Conservation (phyloP, 2,329 filamentous ascomycete genomes). For the Phialocephala sp. region DNA sequence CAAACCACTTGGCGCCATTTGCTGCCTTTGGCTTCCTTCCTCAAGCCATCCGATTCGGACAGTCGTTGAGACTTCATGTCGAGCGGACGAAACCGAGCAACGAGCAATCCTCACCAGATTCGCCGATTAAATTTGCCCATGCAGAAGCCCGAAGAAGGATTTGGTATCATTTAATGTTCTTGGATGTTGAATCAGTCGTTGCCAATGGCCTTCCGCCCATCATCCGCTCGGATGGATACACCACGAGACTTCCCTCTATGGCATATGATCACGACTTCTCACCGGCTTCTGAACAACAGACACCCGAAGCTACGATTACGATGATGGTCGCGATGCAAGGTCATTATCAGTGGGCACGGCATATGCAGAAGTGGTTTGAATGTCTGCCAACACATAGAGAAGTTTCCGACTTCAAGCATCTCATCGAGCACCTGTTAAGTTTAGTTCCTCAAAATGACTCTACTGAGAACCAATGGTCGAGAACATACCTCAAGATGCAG, state of each 20-base stretch:
- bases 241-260: conserved; percentile 15
- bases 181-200: conserved; percentile 20
- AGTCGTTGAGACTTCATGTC: conserved; percentile 11
- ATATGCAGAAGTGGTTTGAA: conserved; percentile 22
- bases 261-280: not conserved
- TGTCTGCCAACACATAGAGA: conserved; percentile 12
- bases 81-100: not conserved
- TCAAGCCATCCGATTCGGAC: conserved; percentile 16
- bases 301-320: not conserved
- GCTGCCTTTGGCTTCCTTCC: conserved; percentile 16
- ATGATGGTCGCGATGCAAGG: conserved; percentile 21
- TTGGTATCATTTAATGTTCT: conserved; percentile 21
- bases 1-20: conserved; percentile 8
- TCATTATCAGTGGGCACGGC: conserved; percentile 20
- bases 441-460: conserved; percentile 6
- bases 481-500: conserved; percentile 21
- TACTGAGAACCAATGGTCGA: conserved; percentile 14
- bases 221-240: conserved; percentile 13
- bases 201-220: conserved; percentile 18
- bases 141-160: conserved; percentile 10
- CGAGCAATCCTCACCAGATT: not conserved
- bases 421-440: conserved; percentile 11
- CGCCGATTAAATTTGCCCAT: not conserved
- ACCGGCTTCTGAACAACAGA: not conserved
- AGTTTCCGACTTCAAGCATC: conserved; percentile 12